Evolutionary conservation across 176 grass and related monocot species (phyloP).

Genomic region (Calamus simplicifolius): DNA sequence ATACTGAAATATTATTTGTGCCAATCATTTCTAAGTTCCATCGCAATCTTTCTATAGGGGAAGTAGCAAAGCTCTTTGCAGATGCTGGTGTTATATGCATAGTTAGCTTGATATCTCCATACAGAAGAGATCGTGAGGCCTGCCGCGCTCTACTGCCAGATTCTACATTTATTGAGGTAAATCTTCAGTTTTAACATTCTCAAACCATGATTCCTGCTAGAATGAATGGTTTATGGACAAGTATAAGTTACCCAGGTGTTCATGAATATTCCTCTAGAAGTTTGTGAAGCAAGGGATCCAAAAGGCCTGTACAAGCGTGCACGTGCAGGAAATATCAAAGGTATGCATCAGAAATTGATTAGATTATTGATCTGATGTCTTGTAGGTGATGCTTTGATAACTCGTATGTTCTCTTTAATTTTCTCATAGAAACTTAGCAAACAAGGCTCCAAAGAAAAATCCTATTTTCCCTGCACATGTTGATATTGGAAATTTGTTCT

Average conservation of each 20-base stretch:
- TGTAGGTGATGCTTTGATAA: background rate
- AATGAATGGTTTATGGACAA: background rate
- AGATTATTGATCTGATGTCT: background rate
- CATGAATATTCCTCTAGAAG: constrained; percentile 75
- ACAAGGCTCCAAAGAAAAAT: no score
- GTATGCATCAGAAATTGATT: constrained; percentile 16
- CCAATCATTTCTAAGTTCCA: no score
- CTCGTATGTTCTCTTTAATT: background rate
- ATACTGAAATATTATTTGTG: no score
- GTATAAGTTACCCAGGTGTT: constrained; percentile 52
- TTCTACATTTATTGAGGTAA: constrained; percentile 87
- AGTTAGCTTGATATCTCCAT: constrained; percentile 52
- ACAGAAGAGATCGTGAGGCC: constrained; percentile 79
- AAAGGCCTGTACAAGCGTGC: constrained; percentile 98
- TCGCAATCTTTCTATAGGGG: constrained; percentile 36
- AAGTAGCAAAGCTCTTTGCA: constrained; percentile 89
- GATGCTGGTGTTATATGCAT: constrained; percentile 91
- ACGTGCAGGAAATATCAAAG: constrained; percentile 93
- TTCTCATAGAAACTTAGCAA: no score
- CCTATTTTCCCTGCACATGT: no score
- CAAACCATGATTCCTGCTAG: background rate
- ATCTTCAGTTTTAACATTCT: background rate
- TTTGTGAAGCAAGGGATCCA: constrained; percentile 91
- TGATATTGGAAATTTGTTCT: no score
- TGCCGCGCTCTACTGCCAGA: constrained; percentile 74